Percentiles rank a stretch among this genome's conserved stretches.
phyloP scores from a whole-genome alignment of 192 early-diverging fungal species.

The Haplosporangium gracile region DNA sequence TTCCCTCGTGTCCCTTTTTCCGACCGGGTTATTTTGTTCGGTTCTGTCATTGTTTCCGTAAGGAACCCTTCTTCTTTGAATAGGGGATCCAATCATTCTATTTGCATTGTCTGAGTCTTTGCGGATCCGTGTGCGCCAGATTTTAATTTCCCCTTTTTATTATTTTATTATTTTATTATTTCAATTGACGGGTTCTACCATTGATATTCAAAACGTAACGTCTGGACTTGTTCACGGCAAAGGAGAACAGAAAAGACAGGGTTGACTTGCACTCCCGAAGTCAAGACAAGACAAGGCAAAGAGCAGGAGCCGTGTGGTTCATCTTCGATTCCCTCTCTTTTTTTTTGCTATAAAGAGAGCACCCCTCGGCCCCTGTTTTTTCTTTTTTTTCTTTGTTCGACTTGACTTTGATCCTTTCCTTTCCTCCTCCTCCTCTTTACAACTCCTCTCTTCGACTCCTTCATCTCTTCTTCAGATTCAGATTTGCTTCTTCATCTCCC shows the following conservation, averaged over 20 bases:
- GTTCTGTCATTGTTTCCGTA: background rate
- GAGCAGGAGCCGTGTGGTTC: background rate
- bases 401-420: constrained; percentile 4
- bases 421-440: background rate
- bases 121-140: background rate
- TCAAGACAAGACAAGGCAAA: background rate
- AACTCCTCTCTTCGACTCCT: background rate
- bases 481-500: background rate
- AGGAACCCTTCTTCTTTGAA: background rate
- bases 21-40: background rate
- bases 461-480: background rate
- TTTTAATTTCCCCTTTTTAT: background rate
- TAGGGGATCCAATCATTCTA: background rate
- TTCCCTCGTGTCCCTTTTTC: background rate
- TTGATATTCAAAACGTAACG: background rate
- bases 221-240: background rate
- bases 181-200: background rate
- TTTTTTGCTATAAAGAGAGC: constrained; percentile 19
- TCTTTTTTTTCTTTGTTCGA: background rate
- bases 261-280: too few relatives aligned
- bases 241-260: background rate
- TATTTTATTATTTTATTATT: background rate
- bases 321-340: background rate
- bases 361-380: background rate
- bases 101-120: background rate